Evolutionary conservation across 163 green algal species (phyloP).

Genomic region (Smithsoniella earleae): DNA sequence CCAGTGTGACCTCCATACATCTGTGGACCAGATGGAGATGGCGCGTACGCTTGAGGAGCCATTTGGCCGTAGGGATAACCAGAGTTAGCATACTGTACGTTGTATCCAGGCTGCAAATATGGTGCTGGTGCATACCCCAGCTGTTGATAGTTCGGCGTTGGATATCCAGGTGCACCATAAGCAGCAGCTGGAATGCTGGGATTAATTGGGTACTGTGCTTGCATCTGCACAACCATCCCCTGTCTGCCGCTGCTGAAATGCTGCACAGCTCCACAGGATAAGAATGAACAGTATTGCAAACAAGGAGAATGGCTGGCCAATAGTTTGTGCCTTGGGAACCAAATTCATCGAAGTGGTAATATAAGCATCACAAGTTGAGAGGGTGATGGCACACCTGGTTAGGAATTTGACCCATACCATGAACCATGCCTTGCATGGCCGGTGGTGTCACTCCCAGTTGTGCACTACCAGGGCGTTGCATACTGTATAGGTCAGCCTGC

Average conservation of each 20-base stretch:
- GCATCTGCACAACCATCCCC: slow-evolving; percentile 21
- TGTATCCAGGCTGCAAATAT: slow-evolving; percentile 15
- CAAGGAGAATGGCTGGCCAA: no score
- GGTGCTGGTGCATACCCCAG: slow-evolving; percentile 7
- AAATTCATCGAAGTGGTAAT: not conserved
- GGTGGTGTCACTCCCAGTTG: slow-evolving; percentile 1
- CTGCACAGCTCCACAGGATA: no score
- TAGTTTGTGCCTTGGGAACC: no score
- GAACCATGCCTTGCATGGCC: slow-evolving; percentile 20
- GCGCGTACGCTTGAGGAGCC: not conserved
- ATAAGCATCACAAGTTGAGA: not conserved
- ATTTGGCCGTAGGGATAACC: not conserved
- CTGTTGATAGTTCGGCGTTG: not conserved
- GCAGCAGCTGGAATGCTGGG: not conserved
- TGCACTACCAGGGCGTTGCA: slow-evolving; percentile 2
- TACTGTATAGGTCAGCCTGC: not conserved
- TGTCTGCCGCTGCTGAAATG: no score
- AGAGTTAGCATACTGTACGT: not conserved
- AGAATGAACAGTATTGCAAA: no score
- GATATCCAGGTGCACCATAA: not conserved
- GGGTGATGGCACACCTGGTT: not conserved
- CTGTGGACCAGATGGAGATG: not conserved
- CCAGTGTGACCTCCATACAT: not conserved
- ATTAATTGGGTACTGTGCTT: slow-evolving; percentile 11
- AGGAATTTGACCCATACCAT: slow-evolving; percentile 22